Percentiles rank a stretch among this genome's conserved stretches.
Evolutionary conservation across 2,329 filamentous ascomycete genomes (phyloP).

Genomic region (Neoarthrinium moseri): DNA sequence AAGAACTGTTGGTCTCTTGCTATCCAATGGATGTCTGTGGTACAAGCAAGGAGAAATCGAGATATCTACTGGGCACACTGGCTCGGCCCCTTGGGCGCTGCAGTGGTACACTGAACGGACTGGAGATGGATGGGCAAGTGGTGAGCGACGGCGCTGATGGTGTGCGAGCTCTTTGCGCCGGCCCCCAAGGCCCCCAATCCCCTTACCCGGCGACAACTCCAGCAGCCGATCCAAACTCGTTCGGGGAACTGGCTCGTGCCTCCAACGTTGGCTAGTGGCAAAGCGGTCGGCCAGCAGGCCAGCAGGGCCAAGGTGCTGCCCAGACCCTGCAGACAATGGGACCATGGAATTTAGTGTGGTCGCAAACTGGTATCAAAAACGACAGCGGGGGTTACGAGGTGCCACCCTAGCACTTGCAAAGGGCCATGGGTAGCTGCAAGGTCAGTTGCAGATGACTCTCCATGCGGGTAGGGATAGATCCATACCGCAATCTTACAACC

Average conservation of each 20-base stretch:
- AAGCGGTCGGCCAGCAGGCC: not conserved
- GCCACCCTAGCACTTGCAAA: not conserved
- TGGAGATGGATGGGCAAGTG: too few relatives aligned
- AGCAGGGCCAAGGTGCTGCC: not conserved
- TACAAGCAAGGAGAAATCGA: too few relatives aligned
- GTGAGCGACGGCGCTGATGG: too few relatives aligned
- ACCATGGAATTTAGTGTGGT: slow-evolving; percentile 2
- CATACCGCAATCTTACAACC: slow-evolving; percentile 9
- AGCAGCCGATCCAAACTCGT: slow-evolving; percentile 1
- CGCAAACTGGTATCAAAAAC: not conserved
- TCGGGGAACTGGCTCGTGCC: not conserved
- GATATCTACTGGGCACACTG: too few relatives aligned
- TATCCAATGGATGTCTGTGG: too few relatives aligned
- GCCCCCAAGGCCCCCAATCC: too few relatives aligned
- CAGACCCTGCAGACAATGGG: too few relatives aligned
- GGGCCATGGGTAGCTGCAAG: slow-evolving; percentile 8
- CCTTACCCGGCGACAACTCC: too few relatives aligned
- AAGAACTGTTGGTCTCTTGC: too few relatives aligned
- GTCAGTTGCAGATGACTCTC: too few relatives aligned
- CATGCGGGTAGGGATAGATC: slow-evolving; percentile 3
- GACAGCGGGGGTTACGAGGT: too few relatives aligned
- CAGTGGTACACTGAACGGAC: not conserved
- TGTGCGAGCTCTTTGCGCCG: too few relatives aligned
- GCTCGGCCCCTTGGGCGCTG: not conserved
- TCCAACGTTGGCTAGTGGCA: slow-evolving; percentile 4